A percentile compares a stretch with the other conserved stretches of the same genome.
These are phyloP conservation scores for Xylariaceae sp. DNA, from an alignment of 2,329 filamentous ascomycete genomes.

Conservation along the genomic window DNA sequence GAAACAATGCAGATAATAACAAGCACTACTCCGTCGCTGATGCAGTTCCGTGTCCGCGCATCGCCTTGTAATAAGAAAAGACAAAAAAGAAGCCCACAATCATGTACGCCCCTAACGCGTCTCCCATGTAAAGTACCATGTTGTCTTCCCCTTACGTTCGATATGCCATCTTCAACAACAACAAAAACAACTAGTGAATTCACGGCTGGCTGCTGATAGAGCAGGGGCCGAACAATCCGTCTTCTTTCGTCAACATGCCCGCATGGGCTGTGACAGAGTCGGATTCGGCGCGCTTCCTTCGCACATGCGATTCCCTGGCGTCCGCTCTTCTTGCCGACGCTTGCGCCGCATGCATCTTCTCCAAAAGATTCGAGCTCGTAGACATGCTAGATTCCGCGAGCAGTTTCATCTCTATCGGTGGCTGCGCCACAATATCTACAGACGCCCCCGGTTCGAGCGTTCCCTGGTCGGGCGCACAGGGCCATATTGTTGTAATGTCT, in stretches of 20 bases:
- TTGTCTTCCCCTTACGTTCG: too few species aligned
- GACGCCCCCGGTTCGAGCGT: background rate
- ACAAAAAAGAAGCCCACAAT: too few species aligned
- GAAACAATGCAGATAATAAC: conserved; percentile 1
- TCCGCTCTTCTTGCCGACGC: conserved; percentile 28
- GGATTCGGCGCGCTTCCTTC: conserved; percentile 23
- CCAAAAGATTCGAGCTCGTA: conserved; percentile 1
- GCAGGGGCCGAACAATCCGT: conserved; percentile 19
- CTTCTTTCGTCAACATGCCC: conserved; percentile 1
- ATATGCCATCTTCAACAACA: too few species aligned
- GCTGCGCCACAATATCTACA: conserved; percentile 1
- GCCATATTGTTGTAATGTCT: conserved; percentile 1
- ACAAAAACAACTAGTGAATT: background rate
- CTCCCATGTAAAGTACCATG: too few species aligned
- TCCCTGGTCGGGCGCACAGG: background rate
- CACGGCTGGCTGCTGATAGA: conserved; percentile 15
- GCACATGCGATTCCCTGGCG: conserved; percentile 20
- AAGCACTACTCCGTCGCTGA: conserved; percentile 17
- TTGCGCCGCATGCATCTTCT: conserved; percentile 26
- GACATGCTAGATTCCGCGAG: too few species aligned
- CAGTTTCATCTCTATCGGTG: background rate
- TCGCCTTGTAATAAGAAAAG: too few species aligned
- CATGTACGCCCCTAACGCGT: too few species aligned
- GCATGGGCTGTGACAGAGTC: conserved; percentile 16
- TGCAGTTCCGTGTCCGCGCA: conserved; percentile 3